A percentile compares a stretch with the other conserved stretches of the same genome.
Evolutionary conservation across 2,329 filamentous ascomycete genomes (phyloP).

Genomic region (Fonsecaea monophora): DNA sequence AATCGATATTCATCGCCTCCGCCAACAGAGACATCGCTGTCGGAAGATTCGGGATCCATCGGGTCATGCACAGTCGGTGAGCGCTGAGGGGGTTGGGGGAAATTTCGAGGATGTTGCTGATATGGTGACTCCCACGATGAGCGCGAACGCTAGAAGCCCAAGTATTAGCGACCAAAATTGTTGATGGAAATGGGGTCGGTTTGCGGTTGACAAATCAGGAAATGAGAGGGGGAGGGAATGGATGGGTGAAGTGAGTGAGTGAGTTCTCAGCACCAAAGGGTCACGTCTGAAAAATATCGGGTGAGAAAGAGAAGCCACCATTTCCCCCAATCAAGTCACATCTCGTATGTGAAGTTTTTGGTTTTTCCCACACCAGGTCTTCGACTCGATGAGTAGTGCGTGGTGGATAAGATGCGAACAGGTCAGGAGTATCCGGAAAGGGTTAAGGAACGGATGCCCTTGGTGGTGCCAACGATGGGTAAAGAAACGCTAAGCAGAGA

Average conservation of each 20-base stretch:
- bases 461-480: constrained; percentile 1
- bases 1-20: constrained; percentile 31
- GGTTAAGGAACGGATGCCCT: constrained; percentile 20
- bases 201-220: constrained; percentile 19
- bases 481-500: constrained; percentile 7
- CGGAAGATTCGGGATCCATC: constrained; percentile 39
- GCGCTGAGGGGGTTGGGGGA: constrained; percentile 22
- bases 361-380: not conserved
- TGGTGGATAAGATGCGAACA: constrained; percentile 1
- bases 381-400: not conserved
- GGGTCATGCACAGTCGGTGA: constrained; percentile 22
- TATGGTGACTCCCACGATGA: constrained; percentile 35
- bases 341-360: not conserved
- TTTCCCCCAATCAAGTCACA: not conserved
- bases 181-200: constrained; percentile 16
- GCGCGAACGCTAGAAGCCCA: constrained; percentile 32
- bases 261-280: not conserved
- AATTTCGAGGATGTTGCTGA: constrained; percentile 19
- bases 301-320: not conserved
- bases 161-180: constrained; percentile 26
- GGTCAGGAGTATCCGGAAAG: constrained; percentile 26
- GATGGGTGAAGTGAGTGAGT: not conserved
- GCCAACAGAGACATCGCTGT: constrained; percentile 38
- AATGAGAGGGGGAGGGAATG: not conserved
- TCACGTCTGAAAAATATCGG: not conserved